Percentiles rank a stretch among this genome's conserved stretches.
These are phyloP conservation scores for Syzygium aromaticum DNA, from an alignment of 345 rosid genomes.

Conservation along the genomic window DNA sequence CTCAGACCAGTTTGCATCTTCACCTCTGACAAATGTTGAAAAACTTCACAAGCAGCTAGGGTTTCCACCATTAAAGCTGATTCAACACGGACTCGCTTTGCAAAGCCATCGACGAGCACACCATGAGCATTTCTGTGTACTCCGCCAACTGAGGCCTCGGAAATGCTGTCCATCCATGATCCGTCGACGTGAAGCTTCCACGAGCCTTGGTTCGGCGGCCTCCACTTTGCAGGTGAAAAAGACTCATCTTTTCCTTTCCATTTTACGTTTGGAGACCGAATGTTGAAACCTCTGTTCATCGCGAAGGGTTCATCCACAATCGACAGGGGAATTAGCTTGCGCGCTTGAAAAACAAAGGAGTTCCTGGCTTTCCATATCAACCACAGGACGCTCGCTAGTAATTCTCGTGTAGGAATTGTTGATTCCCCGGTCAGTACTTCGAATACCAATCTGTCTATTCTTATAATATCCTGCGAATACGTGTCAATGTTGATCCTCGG, in stretches of 20 bases:
- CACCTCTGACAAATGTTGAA: too few relatives aligned
- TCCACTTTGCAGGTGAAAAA: background rate
- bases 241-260: too few relatives aligned
- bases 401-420: background rate
- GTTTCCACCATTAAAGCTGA: background rate
- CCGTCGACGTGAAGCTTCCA: background rate
- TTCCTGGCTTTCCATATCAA: background rate
- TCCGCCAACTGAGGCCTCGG: background rate
- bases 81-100: background rate
- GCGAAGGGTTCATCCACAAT: background rate
- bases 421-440: background rate
- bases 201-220: background rate
- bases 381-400: background rate
- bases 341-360: background rate
- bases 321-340: background rate
- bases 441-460: background rate
- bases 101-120: background rate
- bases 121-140: background rate
- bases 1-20: too few relatives aligned
- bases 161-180: background rate
- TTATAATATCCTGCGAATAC: accelerated
- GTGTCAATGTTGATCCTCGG: background rate
- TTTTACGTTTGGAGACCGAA: too few relatives aligned
- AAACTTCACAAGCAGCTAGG: background rate
- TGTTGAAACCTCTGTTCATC: background rate